Evolutionary conservation across 2,329 filamentous ascomycete genomes (phyloP), one percentile per base, ranked within the genome.

Genomic region (Colletotrichum magnum): DNA sequence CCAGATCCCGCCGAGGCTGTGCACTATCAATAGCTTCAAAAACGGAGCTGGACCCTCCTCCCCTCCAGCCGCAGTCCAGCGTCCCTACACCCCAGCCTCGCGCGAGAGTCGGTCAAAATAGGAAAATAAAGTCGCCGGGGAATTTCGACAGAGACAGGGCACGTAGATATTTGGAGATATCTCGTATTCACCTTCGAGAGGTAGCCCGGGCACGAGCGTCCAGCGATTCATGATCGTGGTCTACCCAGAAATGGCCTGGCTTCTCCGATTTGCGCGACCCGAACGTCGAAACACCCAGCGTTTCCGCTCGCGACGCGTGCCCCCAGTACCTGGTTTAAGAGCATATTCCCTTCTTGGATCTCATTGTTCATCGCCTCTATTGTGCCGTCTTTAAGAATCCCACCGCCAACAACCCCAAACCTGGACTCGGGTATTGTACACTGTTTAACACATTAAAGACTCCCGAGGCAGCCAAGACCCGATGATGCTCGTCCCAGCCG

Each of bases 351-450:
- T 52, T 16, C 32, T 53, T n/a, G 45, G 62, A 45, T 43, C 56
- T 48, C 10, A 9, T 18, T 61, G 48, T 32, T n/a, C 52, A 51
- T 43, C 51, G 56, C 62, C 45, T 67, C 62, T 66, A 53, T 61
- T 58, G 39, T 56, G 56, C 56, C 24, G 51, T 67, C 24, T 69
- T 57, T 61, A 67, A 47, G 51, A 41, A 15, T 41, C 67, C 50
- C 51, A n/a, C 58, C n/a, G 51, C 56, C 64, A 67, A 69, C 67
- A 66, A 67, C 62, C 67, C 67, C 67, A 67, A 66, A 67, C 57
- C 67, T 66, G 51, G 56, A 67, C 67, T 69, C 57, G 62, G 67
- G 67, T 69, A 69, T 66, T 69, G 67, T 69, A 69, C 62, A 69
- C 36, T 69, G 67, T 61, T 59, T 24, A 66, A 66, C 62, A 67